phyloP scores from a whole-genome alignment of 306 rosid species.

The Cicer chorassanicum region DNA sequence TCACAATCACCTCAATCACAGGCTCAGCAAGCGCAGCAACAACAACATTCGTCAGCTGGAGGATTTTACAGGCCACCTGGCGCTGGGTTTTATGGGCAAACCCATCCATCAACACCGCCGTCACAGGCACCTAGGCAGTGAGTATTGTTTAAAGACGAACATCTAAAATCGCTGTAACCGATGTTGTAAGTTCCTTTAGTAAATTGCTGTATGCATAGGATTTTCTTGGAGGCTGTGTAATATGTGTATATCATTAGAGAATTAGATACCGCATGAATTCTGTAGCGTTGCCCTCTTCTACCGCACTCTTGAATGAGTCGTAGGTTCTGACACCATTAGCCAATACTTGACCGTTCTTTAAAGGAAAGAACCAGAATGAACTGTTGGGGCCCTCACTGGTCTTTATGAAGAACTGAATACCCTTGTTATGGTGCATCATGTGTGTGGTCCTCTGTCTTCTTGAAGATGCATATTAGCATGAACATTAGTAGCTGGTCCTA shows the following conservation, averaged over 20 bases:
- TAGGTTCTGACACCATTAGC: constrained; percentile 36
- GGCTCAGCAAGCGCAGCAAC: constrained; percentile 56
- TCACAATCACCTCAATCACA: constrained; percentile 62
- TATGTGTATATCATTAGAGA: constrained; percentile 66
- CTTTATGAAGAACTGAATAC: neutral
- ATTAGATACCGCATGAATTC: constrained; percentile 34
- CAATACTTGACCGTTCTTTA: neutral
- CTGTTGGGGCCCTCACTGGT: neutral
- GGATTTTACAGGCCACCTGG: constrained; percentile 80
- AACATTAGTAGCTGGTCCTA: constrained; percentile 7
- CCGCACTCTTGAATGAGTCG: constrained; percentile 2
- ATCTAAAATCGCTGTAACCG: constrained; percentile 24
- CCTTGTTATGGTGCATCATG: constrained; percentile 1
- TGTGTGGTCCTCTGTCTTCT: constrained; percentile 9
- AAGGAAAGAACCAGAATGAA: constrained; percentile 8
- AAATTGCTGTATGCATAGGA: constrained; percentile 46
- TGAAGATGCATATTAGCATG: constrained; percentile 10
- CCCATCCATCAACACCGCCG: constrained; percentile 68
- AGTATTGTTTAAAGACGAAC: constrained; percentile 41
- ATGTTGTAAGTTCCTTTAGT: constrained; percentile 37
- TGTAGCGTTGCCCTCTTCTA: neutral
- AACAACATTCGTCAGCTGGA: constrained; percentile 62
- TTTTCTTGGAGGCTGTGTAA: constrained; percentile 46
- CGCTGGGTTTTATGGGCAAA: constrained; percentile 77
- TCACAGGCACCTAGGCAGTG: constrained; percentile 75